phyloP scores from a whole-genome alignment of 495 filamentous ascomycete species.

The Penicillium bialowiezense region DNA sequence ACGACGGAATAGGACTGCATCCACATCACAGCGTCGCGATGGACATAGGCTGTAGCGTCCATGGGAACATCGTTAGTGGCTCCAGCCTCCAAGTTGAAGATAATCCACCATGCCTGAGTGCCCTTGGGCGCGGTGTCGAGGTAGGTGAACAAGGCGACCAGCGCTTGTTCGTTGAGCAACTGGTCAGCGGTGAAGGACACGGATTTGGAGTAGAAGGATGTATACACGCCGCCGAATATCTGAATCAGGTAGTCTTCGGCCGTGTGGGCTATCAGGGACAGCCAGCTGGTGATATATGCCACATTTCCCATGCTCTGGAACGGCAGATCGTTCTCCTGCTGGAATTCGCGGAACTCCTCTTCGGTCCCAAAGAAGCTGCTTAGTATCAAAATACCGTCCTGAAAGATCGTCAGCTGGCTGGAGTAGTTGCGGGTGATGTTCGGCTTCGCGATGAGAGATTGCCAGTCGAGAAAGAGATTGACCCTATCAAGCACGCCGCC shows the following conservation, averaged over 20 bases:
- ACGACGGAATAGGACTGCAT: slow-evolving; percentile 43
- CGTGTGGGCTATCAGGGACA: slow-evolving; percentile 43
- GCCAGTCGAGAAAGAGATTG: slow-evolving; percentile 37
- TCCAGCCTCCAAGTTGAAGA: slow-evolving; percentile 44
- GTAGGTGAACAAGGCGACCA: slow-evolving; percentile 41
- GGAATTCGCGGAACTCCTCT: slow-evolving; percentile 35
- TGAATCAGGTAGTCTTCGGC: slow-evolving; percentile 39
- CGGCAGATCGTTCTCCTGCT: slow-evolving; percentile 26
- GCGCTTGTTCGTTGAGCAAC: slow-evolving; percentile 27
- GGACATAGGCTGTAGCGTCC: slow-evolving; percentile 42
- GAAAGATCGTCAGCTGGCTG: slow-evolving; percentile 30
- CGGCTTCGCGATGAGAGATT: slow-evolving; percentile 35
- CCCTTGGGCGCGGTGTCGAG: slow-evolving; percentile 45
- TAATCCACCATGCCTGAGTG: slow-evolving; percentile 41
- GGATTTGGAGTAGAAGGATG: slow-evolving; percentile 45
- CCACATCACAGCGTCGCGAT: slow-evolving; percentile 47
- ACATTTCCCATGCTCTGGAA: slow-evolving; percentile 23
- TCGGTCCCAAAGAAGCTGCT: slow-evolving; percentile 43
- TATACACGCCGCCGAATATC: slow-evolving; percentile 26
- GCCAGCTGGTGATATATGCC: slow-evolving; percentile 50
- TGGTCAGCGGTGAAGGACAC: slow-evolving; percentile 49
- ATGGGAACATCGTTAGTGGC: slow-evolving; percentile 36
- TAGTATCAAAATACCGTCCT: slow-evolving; percentile 28
- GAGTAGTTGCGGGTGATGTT: slow-evolving; percentile 53
- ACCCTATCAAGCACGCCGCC: slow-evolving; percentile 29